Percentiles rank a stretch among this genome's conserved stretches.
phyloP scores from a whole-genome alignment of 768 basidiomycete genomes.

The Termitomyces sp. region DNA sequence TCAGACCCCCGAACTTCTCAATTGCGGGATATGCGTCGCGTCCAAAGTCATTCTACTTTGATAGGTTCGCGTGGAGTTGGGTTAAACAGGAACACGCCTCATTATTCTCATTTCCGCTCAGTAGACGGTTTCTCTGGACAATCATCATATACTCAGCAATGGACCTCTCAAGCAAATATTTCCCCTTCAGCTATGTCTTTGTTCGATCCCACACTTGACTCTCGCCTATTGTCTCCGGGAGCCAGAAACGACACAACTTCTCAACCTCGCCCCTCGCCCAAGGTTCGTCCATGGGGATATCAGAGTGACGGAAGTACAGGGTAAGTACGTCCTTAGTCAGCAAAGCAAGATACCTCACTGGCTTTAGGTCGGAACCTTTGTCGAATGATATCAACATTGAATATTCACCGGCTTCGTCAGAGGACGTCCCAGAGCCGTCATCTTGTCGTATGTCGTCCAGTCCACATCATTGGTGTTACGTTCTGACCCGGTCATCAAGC shows the following conservation, averaged over 20 bases:
- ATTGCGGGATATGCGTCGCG: conserved; percentile 16
- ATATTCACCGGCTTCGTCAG: conserved; percentile 18
- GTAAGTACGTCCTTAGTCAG: conserved; percentile 7
- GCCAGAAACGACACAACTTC: conserved; percentile 6
- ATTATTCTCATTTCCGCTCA: conserved; percentile 4
- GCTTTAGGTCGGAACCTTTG: conserved; percentile 12
- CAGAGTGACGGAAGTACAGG: conserved; percentile 20
- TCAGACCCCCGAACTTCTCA: conserved; percentile 8
- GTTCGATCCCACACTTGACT: conserved; percentile 4
- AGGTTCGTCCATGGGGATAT: conserved; percentile 16
- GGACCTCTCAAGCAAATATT: conserved; percentile 5
- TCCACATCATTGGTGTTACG: background rate
- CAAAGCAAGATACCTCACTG: background rate
- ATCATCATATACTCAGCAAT: conserved; percentile 9
- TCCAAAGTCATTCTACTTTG: conserved; percentile 21
- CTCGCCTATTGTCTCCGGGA: conserved; percentile 2
- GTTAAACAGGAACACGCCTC: background rate
- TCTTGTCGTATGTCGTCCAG: conserved; percentile 10
- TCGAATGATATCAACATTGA: conserved; percentile 12
- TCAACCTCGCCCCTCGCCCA: conserved; percentile 7
- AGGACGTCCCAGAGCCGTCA: conserved; percentile 13
- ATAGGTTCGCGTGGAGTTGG: conserved; percentile 8
- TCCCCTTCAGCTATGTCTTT: conserved; percentile 7
- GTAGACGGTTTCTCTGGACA: conserved; percentile 2
- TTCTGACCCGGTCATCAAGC: background rate